Evolutionary conservation across 2,329 filamentous ascomycete genomes (phyloP), one percentile per base, ranked within the genome.

Genomic region (Erysiphe pulchra): DNA sequence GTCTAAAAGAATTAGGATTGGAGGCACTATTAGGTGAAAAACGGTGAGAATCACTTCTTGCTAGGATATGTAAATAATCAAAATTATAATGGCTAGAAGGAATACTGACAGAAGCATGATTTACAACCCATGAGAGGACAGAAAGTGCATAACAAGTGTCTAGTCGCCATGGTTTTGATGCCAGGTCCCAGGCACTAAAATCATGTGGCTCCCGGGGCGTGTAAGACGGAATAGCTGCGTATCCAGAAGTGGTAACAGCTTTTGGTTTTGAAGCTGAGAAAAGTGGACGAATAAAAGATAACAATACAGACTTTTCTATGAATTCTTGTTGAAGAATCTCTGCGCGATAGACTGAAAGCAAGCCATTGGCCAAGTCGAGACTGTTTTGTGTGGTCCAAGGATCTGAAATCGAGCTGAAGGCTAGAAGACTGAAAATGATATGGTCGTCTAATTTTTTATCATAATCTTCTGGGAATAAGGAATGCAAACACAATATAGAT

Each of bases 1-100:
- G 56, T 86, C 80, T 28, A 75, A 60, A 4, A 87, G 66, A 0
- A 73, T 71, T 5, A 87, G 65, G 3, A 87, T 62, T 0, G 78
- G 73, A 1, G 82, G 82, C 7, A 41, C 40, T 1, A 77, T 69
- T 8, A 81, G 62, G 2, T 73, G 73, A 77, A 80, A 87, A 52
- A 75, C 62, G 11, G 64, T 57, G 50, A 68, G 60, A 10, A 80
- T 59, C 8, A 66, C 56, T 1, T 54, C 32, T 44, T 57, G 51
- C 66, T 71, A 32, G 13, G 18, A 31, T 18, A 36, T n/a, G 32
- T 45, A 24, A 28, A 13, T 24, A 31, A 38, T 28, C n/a, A 10
- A 11, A 13, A 20, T 47, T 24, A n/a, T 17, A 42, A 47, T 31
- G 43, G 3, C 36, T 7, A 17, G 13, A 31, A 11, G 20, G 32